Conservation (phyloP, 768 basidiomycete genomes). For the Russula brevipes region DNA sequence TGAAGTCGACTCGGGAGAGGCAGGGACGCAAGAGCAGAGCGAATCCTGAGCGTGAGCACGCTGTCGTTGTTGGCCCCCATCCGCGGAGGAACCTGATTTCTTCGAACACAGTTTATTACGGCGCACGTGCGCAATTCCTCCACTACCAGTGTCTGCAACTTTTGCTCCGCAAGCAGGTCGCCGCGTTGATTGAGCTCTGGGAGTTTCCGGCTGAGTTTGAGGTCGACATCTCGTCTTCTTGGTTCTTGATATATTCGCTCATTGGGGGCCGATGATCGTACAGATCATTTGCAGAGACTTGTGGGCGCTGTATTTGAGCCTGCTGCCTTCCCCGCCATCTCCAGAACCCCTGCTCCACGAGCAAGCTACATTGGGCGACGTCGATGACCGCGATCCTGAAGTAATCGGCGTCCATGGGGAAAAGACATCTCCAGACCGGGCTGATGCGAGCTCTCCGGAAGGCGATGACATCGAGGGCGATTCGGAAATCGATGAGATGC, state of each 20-base stretch:
- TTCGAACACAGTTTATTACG: conserved; percentile 66
- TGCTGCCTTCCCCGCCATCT: conserved; percentile 54
- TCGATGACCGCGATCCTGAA: conserved; percentile 10
- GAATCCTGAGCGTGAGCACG: conserved; percentile 55
- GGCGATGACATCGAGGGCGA: conserved; percentile 32
- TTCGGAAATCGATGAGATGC: conserved; percentile 38
- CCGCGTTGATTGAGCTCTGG: conserved; percentile 57
- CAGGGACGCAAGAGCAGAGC: conserved; percentile 46
- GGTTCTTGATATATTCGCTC: not conserved
- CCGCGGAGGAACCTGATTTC: not conserved
- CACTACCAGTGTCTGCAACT: conserved; percentile 84
- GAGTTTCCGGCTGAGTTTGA: conserved; percentile 75
- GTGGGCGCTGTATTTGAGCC: conserved; percentile 71
- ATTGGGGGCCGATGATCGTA: not conserved
- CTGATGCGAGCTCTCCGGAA: conserved; percentile 29
- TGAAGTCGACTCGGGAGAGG: conserved; percentile 55
- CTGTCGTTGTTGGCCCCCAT: not conserved
- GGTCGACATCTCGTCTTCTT: conserved; percentile 38
- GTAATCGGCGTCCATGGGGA: conserved; percentile 4
- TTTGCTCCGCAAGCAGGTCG: conserved; percentile 71
- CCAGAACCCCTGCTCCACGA: conserved; percentile 52
- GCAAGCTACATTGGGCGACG: conserved; percentile 32
- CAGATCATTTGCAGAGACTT: conserved; percentile 72
- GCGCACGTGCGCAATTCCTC: conserved; percentile 67
- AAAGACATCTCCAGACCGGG: not conserved